Conservation (phyloP, 176 grass and related monocot genomes). For the Chloris gayana region DNA sequence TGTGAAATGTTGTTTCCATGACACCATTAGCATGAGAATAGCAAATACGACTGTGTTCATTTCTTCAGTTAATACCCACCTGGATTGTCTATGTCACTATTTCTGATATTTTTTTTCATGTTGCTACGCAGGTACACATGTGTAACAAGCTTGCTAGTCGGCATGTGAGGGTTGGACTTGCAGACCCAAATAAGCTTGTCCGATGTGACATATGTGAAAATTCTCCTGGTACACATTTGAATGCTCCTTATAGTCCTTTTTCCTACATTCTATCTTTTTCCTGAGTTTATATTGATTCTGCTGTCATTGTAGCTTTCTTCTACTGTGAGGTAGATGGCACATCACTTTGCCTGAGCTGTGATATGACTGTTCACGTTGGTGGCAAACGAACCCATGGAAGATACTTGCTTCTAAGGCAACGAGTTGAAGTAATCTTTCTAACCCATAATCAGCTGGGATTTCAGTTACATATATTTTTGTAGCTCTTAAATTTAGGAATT, state of each 20-base stretch:
- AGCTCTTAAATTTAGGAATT: conserved; percentile 23
- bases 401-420: conserved; percentile 92
- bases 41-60: conserved; percentile 7
- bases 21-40: not conserved
- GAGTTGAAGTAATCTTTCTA: conserved; percentile 78
- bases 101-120: conserved; percentile 21
- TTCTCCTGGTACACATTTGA: conserved; percentile 62
- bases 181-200: conserved; percentile 77
- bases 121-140: conserved; percentile 84
- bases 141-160: conserved; percentile 99
- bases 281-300: not conserved
- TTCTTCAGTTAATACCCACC: not conserved
- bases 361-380: conserved; percentile 99
- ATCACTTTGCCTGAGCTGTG: conserved; percentile 90
- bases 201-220: conserved; percentile 99
- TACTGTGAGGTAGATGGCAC: conserved; percentile 97
- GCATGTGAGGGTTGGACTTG: conserved; percentile 98
- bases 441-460: conserved; percentile 12
- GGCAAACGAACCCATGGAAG: conserved; percentile 91
- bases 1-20: conserved; percentile 9
- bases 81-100: not conserved
- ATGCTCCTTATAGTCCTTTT: not conserved
- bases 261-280: not conserved
- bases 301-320: conserved; percentile 84
- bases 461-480: conserved; percentile 5